A percentile compares a stretch with the other conserved stretches of the same genome.
Evolutionary conservation across 768 basidiomycete species (phyloP).

Genomic region (Leccinum rimulosum): DNA sequence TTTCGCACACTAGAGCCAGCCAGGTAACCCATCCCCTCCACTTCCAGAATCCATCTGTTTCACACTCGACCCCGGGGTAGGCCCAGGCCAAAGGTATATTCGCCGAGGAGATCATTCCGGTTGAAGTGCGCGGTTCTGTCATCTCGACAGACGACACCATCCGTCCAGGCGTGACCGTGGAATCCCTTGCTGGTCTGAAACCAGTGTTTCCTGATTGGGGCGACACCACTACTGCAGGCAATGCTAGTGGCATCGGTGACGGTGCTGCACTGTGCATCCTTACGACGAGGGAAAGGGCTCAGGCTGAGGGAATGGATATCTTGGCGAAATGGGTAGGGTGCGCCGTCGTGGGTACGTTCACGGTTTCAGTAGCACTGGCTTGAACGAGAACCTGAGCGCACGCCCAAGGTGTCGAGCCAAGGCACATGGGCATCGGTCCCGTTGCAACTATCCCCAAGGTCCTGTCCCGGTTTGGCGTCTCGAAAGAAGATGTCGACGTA

Average conservation of each 20-base stretch:
- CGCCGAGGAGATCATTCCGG: slow-evolving; percentile 84
- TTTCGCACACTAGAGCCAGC: slow-evolving; percentile 39
- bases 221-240: slow-evolving; percentile 74
- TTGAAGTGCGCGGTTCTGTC: slow-evolving; percentile 66
- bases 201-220: slow-evolving; percentile 87
- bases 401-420: slow-evolving; percentile 64
- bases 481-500: slow-evolving; percentile 71
- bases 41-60: neutral
- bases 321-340: slow-evolving; percentile 81
- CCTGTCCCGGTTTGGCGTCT: slow-evolving; percentile 56
- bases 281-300: slow-evolving; percentile 75
- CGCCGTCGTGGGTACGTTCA: slow-evolving; percentile 65
- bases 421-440: slow-evolving; percentile 77
- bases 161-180: slow-evolving; percentile 74
- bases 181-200: slow-evolving; percentile 76
- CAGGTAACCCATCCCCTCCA: slow-evolving; percentile 39
- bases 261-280: slow-evolving; percentile 86
- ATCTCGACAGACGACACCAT: slow-evolving; percentile 85
- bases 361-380: neutral
- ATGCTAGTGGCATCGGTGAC: slow-evolving; percentile 88
- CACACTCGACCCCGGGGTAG: slow-evolving; percentile 29
- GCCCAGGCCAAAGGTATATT: slow-evolving; percentile 73
- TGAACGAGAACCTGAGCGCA: slow-evolving; percentile 3
- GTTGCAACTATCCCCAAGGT: slow-evolving; percentile 70
- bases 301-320: slow-evolving; percentile 73